A percentile compares a stretch with the other conserved stretches of the same genome.
Evolutionary conservation across 2,329 filamentous ascomycete species (phyloP).

Genomic region (Phialemonium atrogriseum): DNA sequence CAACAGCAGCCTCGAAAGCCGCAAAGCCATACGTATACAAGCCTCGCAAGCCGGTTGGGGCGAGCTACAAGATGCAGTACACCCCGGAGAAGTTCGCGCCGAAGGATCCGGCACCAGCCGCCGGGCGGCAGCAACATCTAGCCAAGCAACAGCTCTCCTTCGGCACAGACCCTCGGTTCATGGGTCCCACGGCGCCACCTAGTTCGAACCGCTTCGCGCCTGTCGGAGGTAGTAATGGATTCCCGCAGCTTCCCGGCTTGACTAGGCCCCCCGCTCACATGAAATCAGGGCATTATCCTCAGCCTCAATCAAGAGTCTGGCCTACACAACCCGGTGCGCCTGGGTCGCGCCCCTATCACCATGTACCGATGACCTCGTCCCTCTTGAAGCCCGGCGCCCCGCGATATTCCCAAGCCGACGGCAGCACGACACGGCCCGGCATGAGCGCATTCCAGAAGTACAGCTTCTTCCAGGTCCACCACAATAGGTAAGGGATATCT

Average conservation of each 20-base stretch:
- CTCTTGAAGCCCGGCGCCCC: constrained; percentile 12
- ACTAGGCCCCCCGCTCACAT: constrained; percentile 20
- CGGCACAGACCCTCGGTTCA: constrained; percentile 14
- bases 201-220: constrained; percentile 18
- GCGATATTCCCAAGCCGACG: constrained; percentile 10
- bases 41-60: constrained; percentile 28
- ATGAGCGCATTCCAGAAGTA: constrained; percentile 43
- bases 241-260: constrained; percentile 19
- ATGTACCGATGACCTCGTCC: constrained; percentile 17
- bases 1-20: constrained; percentile 14
- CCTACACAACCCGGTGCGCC: constrained; percentile 9
- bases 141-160: constrained; percentile 9
- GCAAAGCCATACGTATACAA: constrained; percentile 46
- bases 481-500: constrained; percentile 40
- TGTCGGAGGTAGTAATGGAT: constrained; percentile 19
- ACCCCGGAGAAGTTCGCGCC: constrained; percentile 27
- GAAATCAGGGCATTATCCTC: constrained; percentile 26
- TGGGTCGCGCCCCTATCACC: constrained; percentile 7
- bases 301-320: constrained; percentile 22
- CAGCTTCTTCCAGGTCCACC: constrained; percentile 50
- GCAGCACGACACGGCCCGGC: constrained; percentile 15
- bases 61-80: constrained; percentile 15
- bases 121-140: constrained; percentile 13
- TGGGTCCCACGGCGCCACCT: constrained; percentile 10
- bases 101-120: constrained; percentile 15